Conservation (phyloP, 2,329 filamentous ascomycete genomes). For the Pestalotiopsis sp. region DNA sequence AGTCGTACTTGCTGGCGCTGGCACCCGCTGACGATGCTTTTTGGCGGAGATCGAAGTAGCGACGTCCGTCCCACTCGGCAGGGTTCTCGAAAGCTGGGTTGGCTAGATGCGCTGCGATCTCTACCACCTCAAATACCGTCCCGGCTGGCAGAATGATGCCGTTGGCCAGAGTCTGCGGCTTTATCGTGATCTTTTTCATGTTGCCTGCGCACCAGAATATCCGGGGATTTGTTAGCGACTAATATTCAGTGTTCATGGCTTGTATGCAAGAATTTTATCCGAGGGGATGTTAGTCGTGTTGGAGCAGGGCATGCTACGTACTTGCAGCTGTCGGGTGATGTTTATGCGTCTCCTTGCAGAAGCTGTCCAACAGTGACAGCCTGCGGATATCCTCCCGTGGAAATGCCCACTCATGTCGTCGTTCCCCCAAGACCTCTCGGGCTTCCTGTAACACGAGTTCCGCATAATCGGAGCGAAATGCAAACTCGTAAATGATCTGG, state of each 20-base stretch:
- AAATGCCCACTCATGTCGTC: neutral
- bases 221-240: neutral
- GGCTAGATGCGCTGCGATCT: neutral
- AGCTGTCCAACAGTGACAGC: neutral
- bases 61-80: neutral
- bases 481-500: neutral
- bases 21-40: neutral
- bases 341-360: constrained; percentile 2
- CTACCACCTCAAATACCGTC: neutral
- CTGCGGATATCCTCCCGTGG: neutral
- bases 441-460: neutral
- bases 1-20: neutral
- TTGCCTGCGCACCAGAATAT: neutral
- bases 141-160: neutral
- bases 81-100: neutral
- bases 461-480: neutral
- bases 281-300: neutral
- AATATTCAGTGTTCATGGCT: neutral
- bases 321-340: neutral
- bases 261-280: neutral
- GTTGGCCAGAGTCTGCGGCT: neutral
- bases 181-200: neutral
- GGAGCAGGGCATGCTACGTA: neutral
- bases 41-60: neutral
- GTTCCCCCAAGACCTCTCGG: neutral